Evolutionary conservation across 805 yeast genomes (phyloP), one percentile per base, ranked within the genome.

Genomic region (Hanseniaspora pseudoguilliermondii): DNA sequence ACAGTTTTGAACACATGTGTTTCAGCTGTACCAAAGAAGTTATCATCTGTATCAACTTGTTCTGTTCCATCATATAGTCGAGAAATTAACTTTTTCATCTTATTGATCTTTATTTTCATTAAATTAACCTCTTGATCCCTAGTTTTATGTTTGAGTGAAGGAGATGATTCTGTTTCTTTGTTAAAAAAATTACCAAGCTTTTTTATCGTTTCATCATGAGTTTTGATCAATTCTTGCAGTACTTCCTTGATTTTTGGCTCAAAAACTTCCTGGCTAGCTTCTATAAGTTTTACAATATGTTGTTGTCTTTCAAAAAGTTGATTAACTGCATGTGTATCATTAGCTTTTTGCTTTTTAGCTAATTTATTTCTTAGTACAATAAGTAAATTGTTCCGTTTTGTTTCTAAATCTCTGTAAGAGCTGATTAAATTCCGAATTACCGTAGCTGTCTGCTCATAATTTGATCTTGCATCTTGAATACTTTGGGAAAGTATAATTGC

Each of bases 281-380:
- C n/a, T 21, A 44, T 16, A 10, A 18, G 38, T 10, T 29, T 34
- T 15, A 21, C 7, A 1, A 46, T 3, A 1, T 20, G 23, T 7
- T n/a, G n/a, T 11, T 27, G 35, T 40, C 29, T 53, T 13, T n/a
- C 21, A 13, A 44, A 20, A 32, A 53, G 48, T 7, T 25, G 16
- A 18, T 18, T 9, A 16, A 36, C 44, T 15, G 46, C 50, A 20
- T 20, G 5, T 1, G 16, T 39, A 46, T 46, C 46, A 29, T 39
- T 39, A 2, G 9, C 20, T 10, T 11, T 7, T 16, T 10, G 16
- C 18, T 46, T 53, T 38, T 36, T 36, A 10, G 29, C 38, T 20
- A 53, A 7, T 18, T 53, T 53, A 29, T 18, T 53, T 20, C 47
- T 42, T n/a, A 53, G 39, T 20, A 53, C 43, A 15, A 15, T 38